Evolutionary conservation across 2,329 filamentous ascomycete genomes (phyloP).

Genomic region (Rachicladosporium sp.): DNA sequence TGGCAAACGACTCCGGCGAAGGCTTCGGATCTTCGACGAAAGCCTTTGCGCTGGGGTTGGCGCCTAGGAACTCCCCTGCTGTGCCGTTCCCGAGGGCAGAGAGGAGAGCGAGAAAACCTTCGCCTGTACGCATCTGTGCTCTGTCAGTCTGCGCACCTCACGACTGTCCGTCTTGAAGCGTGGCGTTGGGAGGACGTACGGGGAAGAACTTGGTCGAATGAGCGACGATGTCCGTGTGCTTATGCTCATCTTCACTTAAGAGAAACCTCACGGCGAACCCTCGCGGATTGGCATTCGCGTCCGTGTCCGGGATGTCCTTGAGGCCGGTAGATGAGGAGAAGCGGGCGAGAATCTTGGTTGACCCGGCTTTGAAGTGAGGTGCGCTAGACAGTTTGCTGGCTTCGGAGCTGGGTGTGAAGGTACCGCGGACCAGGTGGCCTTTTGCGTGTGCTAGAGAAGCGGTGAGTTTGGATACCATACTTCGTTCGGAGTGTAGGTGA

Average conservation of each 20-base stretch:
- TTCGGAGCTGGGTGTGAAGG: constrained; percentile 36
- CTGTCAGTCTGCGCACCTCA: no score
- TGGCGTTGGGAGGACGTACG: constrained; percentile 7
- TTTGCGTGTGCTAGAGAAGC: constrained; percentile 38
- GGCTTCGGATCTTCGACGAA: constrained; percentile 42
- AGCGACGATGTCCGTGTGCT: constrained; percentile 45
- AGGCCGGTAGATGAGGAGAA: constrained; percentile 18
- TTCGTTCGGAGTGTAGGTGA: neutral
- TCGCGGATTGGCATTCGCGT: constrained; percentile 18
- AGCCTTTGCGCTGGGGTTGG: constrained; percentile 34
- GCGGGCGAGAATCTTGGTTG: constrained; percentile 15
- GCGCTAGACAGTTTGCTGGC: constrained; percentile 30
- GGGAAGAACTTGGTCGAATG: constrained; percentile 44
- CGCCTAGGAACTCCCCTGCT: constrained; percentile 32
- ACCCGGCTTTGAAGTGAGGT: constrained; percentile 13
- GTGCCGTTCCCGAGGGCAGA: constrained; percentile 27
- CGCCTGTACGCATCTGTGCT: constrained; percentile 29
- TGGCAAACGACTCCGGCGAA: constrained; percentile 36
- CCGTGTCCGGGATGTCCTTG: constrained; percentile 17
- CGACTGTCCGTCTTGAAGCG: no score
- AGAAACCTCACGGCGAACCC: constrained; percentile 40
- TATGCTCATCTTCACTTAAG: constrained; percentile 26
- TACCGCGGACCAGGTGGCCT: constrained; percentile 40
- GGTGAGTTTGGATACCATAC: neutral
- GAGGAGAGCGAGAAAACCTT: constrained; percentile 40